Conservation (phyloP, 805 yeast genomes). For the Yarrowia osloensis region DNA sequence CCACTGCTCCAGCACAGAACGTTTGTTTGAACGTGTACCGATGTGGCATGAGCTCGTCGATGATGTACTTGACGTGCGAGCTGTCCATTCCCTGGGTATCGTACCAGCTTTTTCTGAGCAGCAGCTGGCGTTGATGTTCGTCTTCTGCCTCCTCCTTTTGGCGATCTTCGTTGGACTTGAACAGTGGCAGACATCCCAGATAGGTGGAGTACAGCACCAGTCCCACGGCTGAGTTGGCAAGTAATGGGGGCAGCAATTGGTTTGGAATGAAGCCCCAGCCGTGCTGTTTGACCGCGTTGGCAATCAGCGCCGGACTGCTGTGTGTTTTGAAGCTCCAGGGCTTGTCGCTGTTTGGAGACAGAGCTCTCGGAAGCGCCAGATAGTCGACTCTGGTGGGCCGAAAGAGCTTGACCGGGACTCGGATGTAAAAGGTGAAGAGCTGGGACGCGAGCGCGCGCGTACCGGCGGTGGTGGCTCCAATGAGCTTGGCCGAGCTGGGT, state of each 20-base stretch:
- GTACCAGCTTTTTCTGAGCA: slow-evolving; percentile 36
- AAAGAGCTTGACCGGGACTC: slow-evolving; percentile 83
- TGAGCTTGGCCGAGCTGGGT: slow-evolving; percentile 44
- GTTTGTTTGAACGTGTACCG: slow-evolving; percentile 52
- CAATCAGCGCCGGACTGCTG: slow-evolving; percentile 73
- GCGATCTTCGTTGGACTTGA: slow-evolving; percentile 35
- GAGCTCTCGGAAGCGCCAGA: slow-evolving; percentile 43
- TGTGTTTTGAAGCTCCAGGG: slow-evolving; percentile 60
- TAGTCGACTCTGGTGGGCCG: slow-evolving; percentile 84
- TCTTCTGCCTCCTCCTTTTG: slow-evolving; percentile 32
- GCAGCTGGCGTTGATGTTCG: slow-evolving; percentile 7
- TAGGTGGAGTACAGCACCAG: slow-evolving; percentile 82
- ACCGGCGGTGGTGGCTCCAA: slow-evolving; percentile 83
- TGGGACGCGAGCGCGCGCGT: slow-evolving; percentile 81
- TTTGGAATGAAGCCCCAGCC: slow-evolving; percentile 90
- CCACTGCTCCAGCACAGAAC: slow-evolving; percentile 79
- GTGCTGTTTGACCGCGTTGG: slow-evolving; percentile 67
- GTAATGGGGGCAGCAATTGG: slow-evolving; percentile 79
- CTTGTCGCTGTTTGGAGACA: slow-evolving; percentile 40
- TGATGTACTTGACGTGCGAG: slow-evolving; percentile 25
- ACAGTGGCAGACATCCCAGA: slow-evolving; percentile 46
- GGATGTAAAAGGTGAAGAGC: slow-evolving; percentile 69
- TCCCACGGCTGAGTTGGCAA: slow-evolving; percentile 88
- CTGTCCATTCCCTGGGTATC: slow-evolving; percentile 22
- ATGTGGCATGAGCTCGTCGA: slow-evolving; percentile 37